Evolutionary conservation across 345 rosid genomes (phyloP).

Genomic region (Syzygium oleosum): DNA sequence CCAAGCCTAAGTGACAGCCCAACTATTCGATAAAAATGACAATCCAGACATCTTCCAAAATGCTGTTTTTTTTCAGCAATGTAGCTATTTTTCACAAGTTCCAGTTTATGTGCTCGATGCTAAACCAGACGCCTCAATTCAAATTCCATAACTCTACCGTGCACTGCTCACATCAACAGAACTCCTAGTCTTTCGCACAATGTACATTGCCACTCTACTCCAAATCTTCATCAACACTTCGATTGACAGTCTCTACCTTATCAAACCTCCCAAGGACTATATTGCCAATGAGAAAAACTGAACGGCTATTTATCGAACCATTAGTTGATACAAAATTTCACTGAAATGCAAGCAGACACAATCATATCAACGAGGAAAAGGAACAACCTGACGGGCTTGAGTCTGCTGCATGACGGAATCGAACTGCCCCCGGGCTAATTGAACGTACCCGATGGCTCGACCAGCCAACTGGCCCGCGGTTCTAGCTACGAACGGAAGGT

Average conservation of each 20-base stretch:
- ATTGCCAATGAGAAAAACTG: background rate
- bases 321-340: background rate
- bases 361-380: background rate
- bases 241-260: background rate
- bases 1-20: background rate
- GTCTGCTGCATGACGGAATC: conserved; percentile 78
- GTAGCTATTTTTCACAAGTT: background rate
- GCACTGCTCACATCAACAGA: background rate
- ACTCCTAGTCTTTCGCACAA: background rate
- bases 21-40: background rate
- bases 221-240: background rate
- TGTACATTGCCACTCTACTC: background rate
- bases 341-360: background rate
- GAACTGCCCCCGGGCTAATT: conserved; percentile 82
- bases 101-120: background rate
- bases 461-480: conserved; percentile 75
- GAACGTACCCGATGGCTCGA: conserved; percentile 73
- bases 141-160: background rate
- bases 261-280: background rate
- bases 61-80: background rate
- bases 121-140: background rate
- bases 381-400: conserved; percentile 76
- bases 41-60: background rate
- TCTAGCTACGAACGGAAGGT: conserved; percentile 67
- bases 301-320: background rate